Evolutionary conservation across 164 flowering plant species (phyloP), one percentile per base, ranked within the genome.

Genomic region (Euptelea pleiosperma): DNA sequence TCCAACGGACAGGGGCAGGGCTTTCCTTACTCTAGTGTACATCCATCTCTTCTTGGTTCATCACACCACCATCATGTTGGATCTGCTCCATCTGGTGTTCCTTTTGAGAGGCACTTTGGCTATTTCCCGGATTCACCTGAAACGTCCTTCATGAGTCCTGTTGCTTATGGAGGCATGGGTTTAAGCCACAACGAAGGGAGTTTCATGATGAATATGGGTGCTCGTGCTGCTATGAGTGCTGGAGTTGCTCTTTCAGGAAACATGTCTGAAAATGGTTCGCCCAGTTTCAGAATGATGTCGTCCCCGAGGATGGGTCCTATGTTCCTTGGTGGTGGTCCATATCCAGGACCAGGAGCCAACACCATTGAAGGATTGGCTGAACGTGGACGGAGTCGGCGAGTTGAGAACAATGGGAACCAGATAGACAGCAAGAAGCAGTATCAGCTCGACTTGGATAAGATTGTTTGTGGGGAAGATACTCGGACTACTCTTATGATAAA

Each of bases 401-500:
- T 67, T 59, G 98, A 92, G 61, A 77, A 52, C 63, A 78, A 47
- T 70, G 84, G 68, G 48, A 78, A 46, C 60, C 92, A 78, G 61
- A 56, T 79, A 29, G 96, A 89, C 65, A 82, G 58, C 78, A 87
- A 81, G 75, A 84, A 80, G 49, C 96, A 78, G 63, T 89, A 79
- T 70, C 96, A 79, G 69, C 96, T 92, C 54, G 95, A 92, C 55
- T 73, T 92, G 84, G 93, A 92, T 35, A 92, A 87, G 67, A 92
- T 92, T 57, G 58, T 62, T 11, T 75, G 62, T 62, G 96, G 93
- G 33, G 95, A 92, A 64, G 98, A 92, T 74, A 70, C 63, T 36
- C 71, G 96, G 64, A 89, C 98, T 30, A 92, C 98, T 24, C 75
- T 92, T 47, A 92, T 92, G 98, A 84, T 92, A 49, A 92, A 92